phyloP scores from a whole-genome alignment of 805 yeast genomes.

The Suhomyces faveliae region DNA sequence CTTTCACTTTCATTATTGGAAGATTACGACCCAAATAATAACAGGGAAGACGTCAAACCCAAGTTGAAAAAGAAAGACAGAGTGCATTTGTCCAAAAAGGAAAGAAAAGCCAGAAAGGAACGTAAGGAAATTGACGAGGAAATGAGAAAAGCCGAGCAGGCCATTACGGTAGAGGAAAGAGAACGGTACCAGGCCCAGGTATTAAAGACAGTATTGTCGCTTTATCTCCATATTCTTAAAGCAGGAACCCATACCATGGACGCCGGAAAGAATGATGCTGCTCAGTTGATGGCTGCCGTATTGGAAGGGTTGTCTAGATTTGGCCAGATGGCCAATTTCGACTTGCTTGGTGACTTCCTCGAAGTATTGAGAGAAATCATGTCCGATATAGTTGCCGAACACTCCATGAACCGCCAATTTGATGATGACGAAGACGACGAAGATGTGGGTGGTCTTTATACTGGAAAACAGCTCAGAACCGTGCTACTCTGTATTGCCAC shows the following conservation, averaged over 20 bases:
- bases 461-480: constrained; percentile 57
- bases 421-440: constrained; percentile 21
- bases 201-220: constrained; percentile 64
- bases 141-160: constrained; percentile 80
- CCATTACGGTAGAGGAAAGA: constrained; percentile 83
- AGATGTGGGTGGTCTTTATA: constrained; percentile 29
- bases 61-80: constrained; percentile 82
- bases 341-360: constrained; percentile 86
- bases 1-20: constrained; percentile 63
- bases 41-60: constrained; percentile 38
- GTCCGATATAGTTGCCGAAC: constrained; percentile 47
- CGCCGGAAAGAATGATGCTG: constrained; percentile 49
- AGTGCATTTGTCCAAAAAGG: constrained; percentile 87
- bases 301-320: constrained; percentile 88
- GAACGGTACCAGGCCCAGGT: constrained; percentile 84
- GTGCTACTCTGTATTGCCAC: constrained; percentile 81
- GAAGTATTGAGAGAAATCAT: constrained; percentile 86
- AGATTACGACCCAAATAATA: constrained; percentile 69
- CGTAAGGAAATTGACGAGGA: constrained; percentile 86
- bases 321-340: constrained; percentile 91
- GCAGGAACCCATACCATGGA: constrained; percentile 28
- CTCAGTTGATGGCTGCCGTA: constrained; percentile 70
- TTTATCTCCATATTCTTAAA: constrained; percentile 76
- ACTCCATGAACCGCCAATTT: constrained; percentile 27
- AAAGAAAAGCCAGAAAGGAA: constrained; percentile 84